A percentile compares a stretch with the other conserved stretches of the same genome.
Evolutionary conservation across 306 rosid genomes (phyloP).

Genomic region (Cicer arietinum): DNA sequence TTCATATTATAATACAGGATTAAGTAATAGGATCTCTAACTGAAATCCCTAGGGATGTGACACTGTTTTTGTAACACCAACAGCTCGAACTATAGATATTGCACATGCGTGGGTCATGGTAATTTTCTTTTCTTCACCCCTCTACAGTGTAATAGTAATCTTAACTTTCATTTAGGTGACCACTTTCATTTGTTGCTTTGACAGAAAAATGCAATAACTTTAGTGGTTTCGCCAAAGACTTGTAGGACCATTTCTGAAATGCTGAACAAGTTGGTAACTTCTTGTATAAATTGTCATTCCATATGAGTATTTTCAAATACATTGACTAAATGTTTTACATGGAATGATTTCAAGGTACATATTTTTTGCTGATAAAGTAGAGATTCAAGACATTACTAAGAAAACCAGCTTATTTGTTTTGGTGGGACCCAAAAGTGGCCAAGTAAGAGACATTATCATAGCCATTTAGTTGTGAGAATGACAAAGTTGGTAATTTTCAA

Average conservation of each 20-base stretch:
- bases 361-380: slow-evolving; percentile 86
- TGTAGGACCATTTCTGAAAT: slow-evolving; percentile 60
- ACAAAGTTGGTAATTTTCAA: slow-evolving; percentile 33
- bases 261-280: slow-evolving; percentile 78
- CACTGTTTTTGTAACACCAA: slow-evolving; percentile 94
- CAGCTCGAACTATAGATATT: slow-evolving; percentile 95
- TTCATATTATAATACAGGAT: slow-evolving; percentile 61
- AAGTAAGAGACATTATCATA: slow-evolving; percentile 58
- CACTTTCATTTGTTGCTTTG: slow-evolving; percentile 41
- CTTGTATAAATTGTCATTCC: slow-evolving; percentile 32
- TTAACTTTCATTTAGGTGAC: slow-evolving; percentile 11
- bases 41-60: slow-evolving; percentile 93
- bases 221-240: slow-evolving; percentile 76
- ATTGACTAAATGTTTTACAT: slow-evolving; percentile 31
- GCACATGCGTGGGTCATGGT: slow-evolving; percentile 96
- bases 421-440: slow-evolving; percentile 86
- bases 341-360: slow-evolving; percentile 68
- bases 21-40: slow-evolving; percentile 74
- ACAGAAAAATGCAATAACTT: slow-evolving; percentile 76
- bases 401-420: slow-evolving; percentile 82
- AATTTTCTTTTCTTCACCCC: slow-evolving; percentile 35
- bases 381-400: slow-evolving; percentile 84
- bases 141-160: slow-evolving; percentile 31
- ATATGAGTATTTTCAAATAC: slow-evolving; percentile 37
- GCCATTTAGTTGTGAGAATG: slow-evolving; percentile 25